These are phyloP conservation scores for Oryza nivara DNA, from an alignment of 176 grass and related monocot genomes.

Conservation along the genomic window DNA sequence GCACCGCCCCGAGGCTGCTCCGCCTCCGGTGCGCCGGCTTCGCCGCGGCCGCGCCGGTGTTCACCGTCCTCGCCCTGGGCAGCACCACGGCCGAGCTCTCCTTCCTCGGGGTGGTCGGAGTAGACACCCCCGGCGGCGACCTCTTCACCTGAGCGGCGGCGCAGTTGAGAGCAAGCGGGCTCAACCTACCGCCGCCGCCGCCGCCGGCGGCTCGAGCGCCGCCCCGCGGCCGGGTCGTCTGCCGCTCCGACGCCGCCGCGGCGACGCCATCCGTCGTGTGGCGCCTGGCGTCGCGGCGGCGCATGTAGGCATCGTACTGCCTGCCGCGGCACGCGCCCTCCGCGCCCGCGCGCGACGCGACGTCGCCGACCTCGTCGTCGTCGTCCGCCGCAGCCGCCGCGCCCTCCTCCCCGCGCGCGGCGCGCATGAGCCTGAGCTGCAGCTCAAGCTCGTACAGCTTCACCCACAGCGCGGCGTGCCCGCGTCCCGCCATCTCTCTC, in stretches of 20 bases:
- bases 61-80: slow-evolving; percentile 14
- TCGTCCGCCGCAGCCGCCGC: background rate
- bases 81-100: background rate
- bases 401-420: background rate
- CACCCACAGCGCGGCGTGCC: slow-evolving; percentile 48
- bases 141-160: slow-evolving; percentile 15
- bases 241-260: background rate
- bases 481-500: slow-evolving; percentile 40
- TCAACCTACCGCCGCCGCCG: background rate
- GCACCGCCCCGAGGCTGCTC: slow-evolving; percentile 34
- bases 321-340: slow-evolving; percentile 42
- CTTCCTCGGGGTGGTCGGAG: slow-evolving; percentile 35
- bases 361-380: background rate
- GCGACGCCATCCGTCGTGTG: background rate
- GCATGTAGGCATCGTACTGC: slow-evolving; percentile 64
- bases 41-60: background rate
- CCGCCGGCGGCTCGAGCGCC: background rate
- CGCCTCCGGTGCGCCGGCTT: slow-evolving; percentile 32
- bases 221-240: background rate
- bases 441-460: slow-evolving; percentile 63
- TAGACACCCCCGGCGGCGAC: background rate
- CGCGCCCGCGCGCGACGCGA: background rate
- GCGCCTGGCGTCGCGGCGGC: slow-evolving; percentile 61
- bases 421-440: slow-evolving; percentile 51
- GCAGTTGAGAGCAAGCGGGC: background rate